phyloP scores from a whole-genome alignment of 2,329 filamentous ascomycete species.

The Emergomyces orientalis region DNA sequence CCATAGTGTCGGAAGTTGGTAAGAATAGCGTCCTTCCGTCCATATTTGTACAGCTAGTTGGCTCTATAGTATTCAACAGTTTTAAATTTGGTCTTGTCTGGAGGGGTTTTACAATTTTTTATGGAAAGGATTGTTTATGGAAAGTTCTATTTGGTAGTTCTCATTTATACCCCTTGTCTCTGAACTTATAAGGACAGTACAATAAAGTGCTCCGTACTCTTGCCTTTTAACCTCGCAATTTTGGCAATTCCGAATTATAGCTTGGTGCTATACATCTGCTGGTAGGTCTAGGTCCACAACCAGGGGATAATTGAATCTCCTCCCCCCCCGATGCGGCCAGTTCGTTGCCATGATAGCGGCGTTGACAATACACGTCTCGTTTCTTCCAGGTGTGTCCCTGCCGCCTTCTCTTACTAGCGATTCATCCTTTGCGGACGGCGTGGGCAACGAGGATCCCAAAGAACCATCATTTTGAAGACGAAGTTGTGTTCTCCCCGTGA shows the following conservation, averaged over 20 bases:
- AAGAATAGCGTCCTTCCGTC: too few relatives aligned
- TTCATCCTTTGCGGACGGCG: not conserved
- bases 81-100: not conserved
- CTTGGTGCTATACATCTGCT: not conserved
- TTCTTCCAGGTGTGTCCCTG: slow-evolving; percentile 25
- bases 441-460: not conserved
- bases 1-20: not conserved
- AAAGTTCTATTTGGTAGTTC: not conserved
- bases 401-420: slow-evolving; percentile 12
- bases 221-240: not conserved
- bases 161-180: not conserved
- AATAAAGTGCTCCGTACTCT: not conserved
- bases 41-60: not conserved
- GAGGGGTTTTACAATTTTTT: too few relatives aligned
- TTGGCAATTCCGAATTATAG: not conserved
- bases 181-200: not conserved
- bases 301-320: slow-evolving; percentile 65
- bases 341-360: slow-evolving; percentile 63
- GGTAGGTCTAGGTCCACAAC: slow-evolving; percentile 74
- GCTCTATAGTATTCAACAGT: too few relatives aligned
- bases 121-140: not conserved
- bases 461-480: slow-evolving; percentile 28
- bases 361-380: slow-evolving; percentile 71
- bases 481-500: slow-evolving; percentile 35
- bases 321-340: slow-evolving; percentile 53